These are phyloP conservation scores for Ceratocystis cubensis DNA, from an alignment of 2,329 filamentous ascomycete species.

Conservation along the genomic window DNA sequence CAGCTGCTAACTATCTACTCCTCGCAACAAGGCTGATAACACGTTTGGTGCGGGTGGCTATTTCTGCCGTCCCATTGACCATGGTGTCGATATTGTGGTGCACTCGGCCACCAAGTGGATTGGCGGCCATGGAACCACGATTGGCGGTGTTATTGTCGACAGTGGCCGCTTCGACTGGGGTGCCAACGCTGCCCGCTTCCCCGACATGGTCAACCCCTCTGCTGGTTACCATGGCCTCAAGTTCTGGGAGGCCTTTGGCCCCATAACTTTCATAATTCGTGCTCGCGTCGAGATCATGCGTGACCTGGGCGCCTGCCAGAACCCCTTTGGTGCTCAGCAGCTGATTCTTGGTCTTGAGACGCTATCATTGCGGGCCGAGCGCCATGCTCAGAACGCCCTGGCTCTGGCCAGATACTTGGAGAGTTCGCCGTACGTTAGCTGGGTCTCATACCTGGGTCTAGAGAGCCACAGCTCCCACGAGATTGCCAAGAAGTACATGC, in stretches of 20 bases:
- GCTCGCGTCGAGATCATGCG: constrained; percentile 81
- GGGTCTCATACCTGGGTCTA: constrained; percentile 89
- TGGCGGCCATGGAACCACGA: constrained; percentile 84
- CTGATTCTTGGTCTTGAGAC: constrained; percentile 83
- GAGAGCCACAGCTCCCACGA: constrained; percentile 68
- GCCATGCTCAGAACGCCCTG: constrained; percentile 74
- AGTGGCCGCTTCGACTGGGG: constrained; percentile 92
- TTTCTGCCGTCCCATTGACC: constrained; percentile 72
- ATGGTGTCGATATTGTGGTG: constrained; percentile 86
- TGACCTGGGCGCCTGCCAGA: constrained; percentile 70
- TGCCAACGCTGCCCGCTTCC: constrained; percentile 69
- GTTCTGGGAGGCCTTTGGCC: constrained; percentile 86
- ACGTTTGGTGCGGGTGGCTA: constrained; percentile 91
- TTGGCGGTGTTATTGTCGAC: constrained; percentile 76
- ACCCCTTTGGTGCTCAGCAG: constrained; percentile 87
- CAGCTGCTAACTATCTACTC: not conserved
- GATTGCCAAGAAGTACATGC: constrained; percentile 75
- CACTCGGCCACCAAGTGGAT: constrained; percentile 98
- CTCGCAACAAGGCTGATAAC: constrained; percentile 58
- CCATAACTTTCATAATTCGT: constrained; percentile 69
- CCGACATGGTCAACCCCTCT: constrained; percentile 79
- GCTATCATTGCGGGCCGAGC: constrained; percentile 69
- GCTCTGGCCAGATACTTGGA: constrained; percentile 72
- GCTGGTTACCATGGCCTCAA: constrained; percentile 86
- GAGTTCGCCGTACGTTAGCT: constrained; percentile 69